Evolutionary conservation across 2,329 filamentous ascomycete species (phyloP).

Genomic region (Xylaria sp.): DNA sequence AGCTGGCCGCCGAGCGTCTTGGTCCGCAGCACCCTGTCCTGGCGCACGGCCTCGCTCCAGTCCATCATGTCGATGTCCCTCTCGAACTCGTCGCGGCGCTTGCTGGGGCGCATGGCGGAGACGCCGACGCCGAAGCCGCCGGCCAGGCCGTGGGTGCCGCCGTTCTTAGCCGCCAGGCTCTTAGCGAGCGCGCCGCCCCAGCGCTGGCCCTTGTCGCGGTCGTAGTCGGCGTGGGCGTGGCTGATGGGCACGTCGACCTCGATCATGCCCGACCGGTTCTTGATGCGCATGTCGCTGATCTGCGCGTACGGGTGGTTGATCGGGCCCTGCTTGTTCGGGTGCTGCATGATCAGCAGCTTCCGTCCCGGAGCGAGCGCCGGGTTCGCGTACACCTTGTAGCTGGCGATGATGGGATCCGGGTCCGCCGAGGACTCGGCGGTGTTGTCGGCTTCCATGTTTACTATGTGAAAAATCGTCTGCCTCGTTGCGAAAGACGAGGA

Average conservation of each 20-base stretch:
- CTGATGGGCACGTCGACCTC: constrained; percentile 92
- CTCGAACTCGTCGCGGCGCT: constrained; percentile 54
- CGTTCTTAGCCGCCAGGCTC: constrained; percentile 66
- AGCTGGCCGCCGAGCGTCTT: constrained; percentile 90
- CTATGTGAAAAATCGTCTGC: not conserved
- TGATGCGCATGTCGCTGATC: constrained; percentile 82
- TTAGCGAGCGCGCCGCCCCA: constrained; percentile 82
- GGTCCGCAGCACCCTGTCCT: constrained; percentile 77
- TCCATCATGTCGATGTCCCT: constrained; percentile 63
- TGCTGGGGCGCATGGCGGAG: constrained; percentile 51
- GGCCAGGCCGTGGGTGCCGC: constrained; percentile 74
- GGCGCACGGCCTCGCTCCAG: constrained; percentile 74
- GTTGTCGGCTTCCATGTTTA: constrained; percentile 36
- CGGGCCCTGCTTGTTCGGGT: constrained; percentile 76
- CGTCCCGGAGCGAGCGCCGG: constrained; percentile 70
- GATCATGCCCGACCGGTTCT: constrained; percentile 82
- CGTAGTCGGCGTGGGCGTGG: constrained; percentile 75
- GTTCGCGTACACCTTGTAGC: constrained; percentile 89
- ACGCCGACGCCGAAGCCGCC: constrained; percentile 76
- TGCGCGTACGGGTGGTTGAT: constrained; percentile 65
- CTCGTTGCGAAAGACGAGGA: not conserved
- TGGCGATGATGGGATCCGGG: constrained; percentile 74
- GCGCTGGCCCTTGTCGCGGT: constrained; percentile 80
- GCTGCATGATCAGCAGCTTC: constrained; percentile 85
- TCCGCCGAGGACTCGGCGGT: constrained; percentile 48